phyloP scores from a whole-genome alignment of 129 eudicot species.

The Helichrysum umbraculigerum region DNA sequence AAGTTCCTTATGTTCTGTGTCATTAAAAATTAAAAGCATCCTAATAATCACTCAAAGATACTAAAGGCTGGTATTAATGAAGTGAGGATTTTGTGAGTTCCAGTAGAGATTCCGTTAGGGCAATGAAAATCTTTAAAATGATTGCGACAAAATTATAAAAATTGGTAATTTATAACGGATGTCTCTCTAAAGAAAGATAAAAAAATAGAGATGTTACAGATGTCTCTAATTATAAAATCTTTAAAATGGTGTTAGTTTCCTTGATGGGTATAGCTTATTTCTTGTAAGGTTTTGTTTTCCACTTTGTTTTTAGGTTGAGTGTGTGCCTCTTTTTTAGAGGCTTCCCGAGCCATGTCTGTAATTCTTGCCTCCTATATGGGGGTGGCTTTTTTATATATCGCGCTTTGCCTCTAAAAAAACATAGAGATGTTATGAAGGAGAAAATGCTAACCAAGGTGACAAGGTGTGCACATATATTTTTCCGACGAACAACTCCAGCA shows the following conservation, averaged over 20 bases:
- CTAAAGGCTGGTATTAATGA: not conserved
- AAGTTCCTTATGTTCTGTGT: not conserved
- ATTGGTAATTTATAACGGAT: slow-evolving; percentile 1
- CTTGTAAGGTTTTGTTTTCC: not conserved
- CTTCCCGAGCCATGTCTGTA: not conserved
- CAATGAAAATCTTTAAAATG: slow-evolving; percentile 4
- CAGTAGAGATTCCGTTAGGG: not conserved
- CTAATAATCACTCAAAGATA: not conserved
- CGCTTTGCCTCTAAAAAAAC: not conserved
- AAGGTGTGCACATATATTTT: slow-evolving; percentile 68
- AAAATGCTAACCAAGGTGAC: slow-evolving; percentile 67
- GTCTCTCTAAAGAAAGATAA: not conserved
- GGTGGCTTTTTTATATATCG: too few species aligned
- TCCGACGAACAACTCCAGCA: slow-evolving; percentile 81
- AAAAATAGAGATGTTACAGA: not conserved
- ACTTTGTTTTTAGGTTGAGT: not conserved
- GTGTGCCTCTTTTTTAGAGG: not conserved
- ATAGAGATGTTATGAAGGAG: slow-evolving; percentile 2
- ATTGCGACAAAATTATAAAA: slow-evolving; percentile 4
- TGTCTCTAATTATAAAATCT: not conserved
- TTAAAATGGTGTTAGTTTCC: not conserved
- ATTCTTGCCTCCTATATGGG: not conserved
- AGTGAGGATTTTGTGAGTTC: not conserved
- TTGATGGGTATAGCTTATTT: not conserved
- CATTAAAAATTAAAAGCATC: not conserved